These are phyloP conservation scores for Rhodamnia rubescens DNA, from an alignment of 345 rosid genomes.

Conservation along the genomic window DNA sequence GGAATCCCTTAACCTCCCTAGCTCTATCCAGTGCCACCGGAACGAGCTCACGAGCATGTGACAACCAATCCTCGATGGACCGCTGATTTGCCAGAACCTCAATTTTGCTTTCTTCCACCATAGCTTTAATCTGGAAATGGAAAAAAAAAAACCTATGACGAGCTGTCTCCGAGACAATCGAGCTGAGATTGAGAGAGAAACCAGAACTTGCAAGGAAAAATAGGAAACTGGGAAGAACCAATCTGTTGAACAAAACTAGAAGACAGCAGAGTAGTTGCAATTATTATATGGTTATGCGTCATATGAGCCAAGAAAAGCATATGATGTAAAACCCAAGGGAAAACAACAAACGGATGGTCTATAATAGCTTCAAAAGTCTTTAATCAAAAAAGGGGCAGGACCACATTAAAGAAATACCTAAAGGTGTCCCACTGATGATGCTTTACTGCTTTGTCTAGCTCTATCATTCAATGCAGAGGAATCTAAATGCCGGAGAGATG, in stretches of 20 bases:
- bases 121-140: constrained; percentile 8
- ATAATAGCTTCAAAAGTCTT: constrained; percentile 7
- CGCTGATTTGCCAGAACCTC: constrained; percentile 8
- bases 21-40: constrained; percentile 51
- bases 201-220: constrained; percentile 1
- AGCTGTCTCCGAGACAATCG: not conserved
- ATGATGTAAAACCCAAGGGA: not conserved
- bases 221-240: constrained; percentile 2
- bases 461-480: constrained; percentile 38
- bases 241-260: constrained; percentile 12
- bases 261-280: constrained; percentile 61
- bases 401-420: constrained; percentile 21
- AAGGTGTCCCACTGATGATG: constrained; percentile 27
- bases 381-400: constrained; percentile 21
- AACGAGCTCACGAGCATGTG: constrained; percentile 54
- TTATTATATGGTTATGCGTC: constrained; percentile 11
- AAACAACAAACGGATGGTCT: constrained; percentile 4
- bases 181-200: not conserved
- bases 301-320: not conserved
- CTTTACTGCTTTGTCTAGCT: constrained; percentile 21
- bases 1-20: constrained; percentile 49
- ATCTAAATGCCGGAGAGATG: not conserved
- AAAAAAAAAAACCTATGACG: not conserved
- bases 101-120: constrained; percentile 39
- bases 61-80: constrained; percentile 70